phyloP scores from a whole-genome alignment of 257 asterid genomes.

The Forsythia suspensa region DNA sequence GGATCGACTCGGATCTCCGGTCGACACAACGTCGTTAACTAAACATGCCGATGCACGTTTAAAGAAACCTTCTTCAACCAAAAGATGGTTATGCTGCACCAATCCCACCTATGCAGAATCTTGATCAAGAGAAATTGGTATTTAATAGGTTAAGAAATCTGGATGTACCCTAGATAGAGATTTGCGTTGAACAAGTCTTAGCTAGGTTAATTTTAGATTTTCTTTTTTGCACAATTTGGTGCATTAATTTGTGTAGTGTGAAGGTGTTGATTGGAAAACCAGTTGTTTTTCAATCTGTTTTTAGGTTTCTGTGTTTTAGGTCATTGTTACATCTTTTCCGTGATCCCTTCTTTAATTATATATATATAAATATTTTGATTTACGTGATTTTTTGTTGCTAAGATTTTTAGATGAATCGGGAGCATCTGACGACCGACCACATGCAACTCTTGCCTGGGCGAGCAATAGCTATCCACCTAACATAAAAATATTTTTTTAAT shows the following conservation, averaged over 20 bases:
- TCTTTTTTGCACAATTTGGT: background rate
- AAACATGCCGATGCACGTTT: background rate
- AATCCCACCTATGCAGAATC: constrained; percentile 25
- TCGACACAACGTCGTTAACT: background rate
- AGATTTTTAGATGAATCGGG: too few relatives aligned
- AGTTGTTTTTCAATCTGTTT: too few relatives aligned
- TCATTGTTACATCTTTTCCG: too few relatives aligned
- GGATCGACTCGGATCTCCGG: background rate
- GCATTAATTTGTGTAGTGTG: background rate
- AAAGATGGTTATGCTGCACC: constrained; percentile 27
- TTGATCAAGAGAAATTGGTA: background rate
- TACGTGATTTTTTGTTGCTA: too few relatives aligned
- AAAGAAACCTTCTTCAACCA: constrained; percentile 2
- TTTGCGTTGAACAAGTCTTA: background rate
- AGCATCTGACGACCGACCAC: too few relatives aligned
- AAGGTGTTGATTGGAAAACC: background rate
- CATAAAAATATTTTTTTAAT: too few relatives aligned
- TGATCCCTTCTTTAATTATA: too few relatives aligned
- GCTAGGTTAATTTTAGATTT: background rate
- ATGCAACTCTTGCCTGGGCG: too few relatives aligned
- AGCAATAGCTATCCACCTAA: too few relatives aligned
- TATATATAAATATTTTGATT: too few relatives aligned
- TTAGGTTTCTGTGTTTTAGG: too few relatives aligned
- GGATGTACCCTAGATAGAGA: background rate
- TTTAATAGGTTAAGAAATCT: background rate